These are phyloP conservation scores for Kluyveromyces starmeri DNA, from an alignment of 805 yeast genomes.

Conservation along the genomic window DNA sequence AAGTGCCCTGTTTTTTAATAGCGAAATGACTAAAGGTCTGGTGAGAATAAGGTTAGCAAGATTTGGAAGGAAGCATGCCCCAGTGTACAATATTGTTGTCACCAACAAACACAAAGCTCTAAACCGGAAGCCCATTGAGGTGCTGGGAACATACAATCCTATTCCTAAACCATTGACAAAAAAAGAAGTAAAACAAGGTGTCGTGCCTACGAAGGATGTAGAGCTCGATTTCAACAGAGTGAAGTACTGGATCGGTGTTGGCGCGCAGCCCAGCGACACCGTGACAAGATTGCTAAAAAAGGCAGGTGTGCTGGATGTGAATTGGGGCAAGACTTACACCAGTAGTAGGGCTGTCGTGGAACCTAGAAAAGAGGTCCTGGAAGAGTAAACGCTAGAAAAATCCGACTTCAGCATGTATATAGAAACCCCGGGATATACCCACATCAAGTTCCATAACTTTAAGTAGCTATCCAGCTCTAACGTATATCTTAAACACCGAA, in stretches of 20 bases:
- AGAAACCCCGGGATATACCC: too few relatives aligned
- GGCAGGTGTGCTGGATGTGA: slow-evolving; percentile 46
- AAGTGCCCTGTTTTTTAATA: too few relatives aligned
- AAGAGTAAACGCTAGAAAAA: slow-evolving; percentile 4
- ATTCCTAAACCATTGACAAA: slow-evolving; percentile 55
- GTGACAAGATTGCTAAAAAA: slow-evolving; percentile 69
- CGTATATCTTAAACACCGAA: too few relatives aligned
- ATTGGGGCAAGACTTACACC: slow-evolving; percentile 19
- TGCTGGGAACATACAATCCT: slow-evolving; percentile 89
- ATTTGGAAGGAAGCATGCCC: slow-evolving; percentile 83
- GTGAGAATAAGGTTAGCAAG: slow-evolving; percentile 86
- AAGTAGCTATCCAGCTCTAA: too few relatives aligned
- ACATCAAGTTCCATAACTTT: too few relatives aligned
- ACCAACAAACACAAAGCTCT: slow-evolving; percentile 69
- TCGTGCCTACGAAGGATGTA: slow-evolving; percentile 64
- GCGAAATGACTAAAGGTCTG: slow-evolving; percentile 47
- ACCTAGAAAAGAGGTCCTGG: slow-evolving; percentile 20
- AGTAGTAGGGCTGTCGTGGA: slow-evolving; percentile 15
- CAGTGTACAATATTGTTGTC: slow-evolving; percentile 88
- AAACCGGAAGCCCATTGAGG: slow-evolving; percentile 86
- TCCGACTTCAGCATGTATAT: too few relatives aligned
- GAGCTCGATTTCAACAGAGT: slow-evolving; percentile 80
- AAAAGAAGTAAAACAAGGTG: slow-evolving; percentile 47
- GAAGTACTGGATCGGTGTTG: slow-evolving; percentile 95
- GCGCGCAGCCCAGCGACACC: slow-evolving; percentile 87